Conservation (phyloP, 2,329 filamentous ascomycete genomes). For the Fusarium sarcochroum region DNA sequence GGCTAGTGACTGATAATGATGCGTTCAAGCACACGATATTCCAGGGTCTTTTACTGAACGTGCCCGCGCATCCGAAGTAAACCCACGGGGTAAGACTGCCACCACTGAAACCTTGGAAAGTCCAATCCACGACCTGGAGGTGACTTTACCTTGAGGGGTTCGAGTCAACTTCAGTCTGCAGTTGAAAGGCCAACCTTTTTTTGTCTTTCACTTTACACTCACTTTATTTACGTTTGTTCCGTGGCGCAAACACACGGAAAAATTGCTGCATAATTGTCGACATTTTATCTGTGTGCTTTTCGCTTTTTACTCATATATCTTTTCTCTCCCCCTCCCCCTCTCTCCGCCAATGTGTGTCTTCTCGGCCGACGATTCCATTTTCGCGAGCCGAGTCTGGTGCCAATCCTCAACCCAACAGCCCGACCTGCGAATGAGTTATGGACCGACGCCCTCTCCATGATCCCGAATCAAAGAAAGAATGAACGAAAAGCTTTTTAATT, state of each 20-base stretch:
- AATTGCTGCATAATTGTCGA: conserved; percentile 16
- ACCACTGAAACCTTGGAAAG: conserved; percentile 19
- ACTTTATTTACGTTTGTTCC: conserved; percentile 26
- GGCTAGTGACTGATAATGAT: conserved; percentile 24
- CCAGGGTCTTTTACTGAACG: conserved; percentile 27
- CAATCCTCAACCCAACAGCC: conserved; percentile 39
- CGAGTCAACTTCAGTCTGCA: conserved; percentile 2
- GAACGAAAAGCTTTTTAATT: conserved; percentile 51
- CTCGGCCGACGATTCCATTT: conserved; percentile 54
- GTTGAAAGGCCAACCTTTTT: conserved; percentile 16
- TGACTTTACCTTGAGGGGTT: conserved; percentile 21
- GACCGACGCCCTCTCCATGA: conserved; percentile 51
- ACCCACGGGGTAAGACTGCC: conserved; percentile 19
- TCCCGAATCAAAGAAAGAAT: conserved; percentile 53
- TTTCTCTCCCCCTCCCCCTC: conserved; percentile 19
- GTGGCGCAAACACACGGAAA: conserved; percentile 32
- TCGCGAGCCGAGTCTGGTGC: conserved; percentile 54
- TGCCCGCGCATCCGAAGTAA: conserved; percentile 31
- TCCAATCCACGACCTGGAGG: conserved; percentile 6
- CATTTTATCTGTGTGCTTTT: conserved; percentile 22
- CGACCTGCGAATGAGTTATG: conserved; percentile 53
- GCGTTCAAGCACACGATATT: conserved; percentile 13
- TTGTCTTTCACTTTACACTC: conserved; percentile 11
- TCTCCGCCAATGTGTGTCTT: conserved; percentile 56
- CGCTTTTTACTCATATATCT: conserved; percentile 5